Percentiles rank a stretch among this genome's conserved stretches.
Conservation (phyloP, 1,139 yeast species). For the Spencermartinsiella ligniputridi region DNA sequence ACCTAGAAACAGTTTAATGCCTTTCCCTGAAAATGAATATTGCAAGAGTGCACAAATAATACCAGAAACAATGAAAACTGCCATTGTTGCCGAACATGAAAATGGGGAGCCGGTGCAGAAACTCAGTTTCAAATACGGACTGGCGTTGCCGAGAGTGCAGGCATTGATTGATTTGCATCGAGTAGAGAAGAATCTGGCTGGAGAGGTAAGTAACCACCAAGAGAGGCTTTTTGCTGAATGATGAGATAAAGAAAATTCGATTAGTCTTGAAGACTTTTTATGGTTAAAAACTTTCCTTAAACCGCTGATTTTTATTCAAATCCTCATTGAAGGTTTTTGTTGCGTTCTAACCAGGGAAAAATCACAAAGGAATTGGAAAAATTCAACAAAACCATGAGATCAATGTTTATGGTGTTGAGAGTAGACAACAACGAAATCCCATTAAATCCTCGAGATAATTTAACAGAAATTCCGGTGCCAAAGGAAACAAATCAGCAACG, state of each 20-base stretch:
- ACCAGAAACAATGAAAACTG: conserved; percentile 52
- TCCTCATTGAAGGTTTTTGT: conserved; percentile 3
- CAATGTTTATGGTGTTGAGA: conserved; percentile 68
- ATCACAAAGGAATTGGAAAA: conserved; percentile 27
- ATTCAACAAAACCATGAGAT: conserved; percentile 53
- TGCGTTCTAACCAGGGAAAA: conserved; percentile 18
- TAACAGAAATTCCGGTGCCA: conserved; percentile 92
- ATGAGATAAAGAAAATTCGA: conserved; percentile 53
- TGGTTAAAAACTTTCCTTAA: conserved; percentile 47
- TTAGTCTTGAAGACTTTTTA: conserved; percentile 74
- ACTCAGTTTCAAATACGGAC: conserved; percentile 73
- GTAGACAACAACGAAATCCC: conserved; percentile 30
- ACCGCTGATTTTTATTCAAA: not conserved
- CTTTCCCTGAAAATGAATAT: conserved; percentile 72
- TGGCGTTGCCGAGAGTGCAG: conserved; percentile 80
- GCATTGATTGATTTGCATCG: conserved; percentile 68
- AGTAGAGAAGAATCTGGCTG: conserved; percentile 59
- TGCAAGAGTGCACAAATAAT: conserved; percentile 65
- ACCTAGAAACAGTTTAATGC: conserved; percentile 31
- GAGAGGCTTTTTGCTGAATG: conserved; percentile 30
- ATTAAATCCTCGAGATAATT: conserved; percentile 28
- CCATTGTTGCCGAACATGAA: conserved; percentile 55
- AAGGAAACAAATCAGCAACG: conserved; percentile 77
- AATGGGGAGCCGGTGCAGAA: conserved; percentile 60
- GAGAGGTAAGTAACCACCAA: conserved; percentile 52